Percentiles rank a stretch among this genome's conserved stretches.
Conservation (phyloP, 352 stramenopile species). For the Globisporangium camurandrum region DNA sequence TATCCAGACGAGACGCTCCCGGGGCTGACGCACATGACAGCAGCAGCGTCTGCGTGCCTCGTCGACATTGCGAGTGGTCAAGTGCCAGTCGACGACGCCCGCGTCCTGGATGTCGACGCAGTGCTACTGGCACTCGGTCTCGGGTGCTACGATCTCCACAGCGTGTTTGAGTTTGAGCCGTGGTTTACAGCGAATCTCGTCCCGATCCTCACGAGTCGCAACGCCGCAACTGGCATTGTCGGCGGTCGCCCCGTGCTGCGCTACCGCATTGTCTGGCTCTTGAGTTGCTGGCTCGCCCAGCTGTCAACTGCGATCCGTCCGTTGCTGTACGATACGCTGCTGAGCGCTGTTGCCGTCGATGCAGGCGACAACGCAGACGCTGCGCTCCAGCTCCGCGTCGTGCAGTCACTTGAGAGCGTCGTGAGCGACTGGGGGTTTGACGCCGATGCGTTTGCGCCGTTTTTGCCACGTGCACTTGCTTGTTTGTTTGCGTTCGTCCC, state of each 20-base stretch:
- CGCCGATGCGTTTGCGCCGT: constrained; percentile 55
- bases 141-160: constrained; percentile 82
- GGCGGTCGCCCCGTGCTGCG: constrained; percentile 55
- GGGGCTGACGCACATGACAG: constrained; percentile 62
- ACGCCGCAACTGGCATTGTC: constrained; percentile 24
- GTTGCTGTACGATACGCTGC: constrained; percentile 71
- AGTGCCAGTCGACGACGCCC: constrained; percentile 15
- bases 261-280: constrained; percentile 78
- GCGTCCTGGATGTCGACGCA: constrained; percentile 60
- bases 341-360: constrained; percentile 36
- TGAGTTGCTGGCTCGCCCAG: constrained; percentile 83
- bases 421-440: constrained; percentile 81
- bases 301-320: constrained; percentile 53
- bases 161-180: constrained; percentile 83
- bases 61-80: constrained; percentile 16
- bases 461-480: constrained; percentile 46
- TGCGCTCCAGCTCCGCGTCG: constrained; percentile 58
- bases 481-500: constrained; percentile 68
- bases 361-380: constrained; percentile 27
- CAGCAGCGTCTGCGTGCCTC: constrained; percentile 40
- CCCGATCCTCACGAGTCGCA: constrained; percentile 41
- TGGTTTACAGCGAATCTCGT: constrained; percentile 76
- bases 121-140: constrained; percentile 76
- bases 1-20: constrained; percentile 61
- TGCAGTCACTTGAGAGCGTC: constrained; percentile 78